Conservation (phyloP, 495 filamentous ascomycete species). For the Penicillium lagena region DNA sequence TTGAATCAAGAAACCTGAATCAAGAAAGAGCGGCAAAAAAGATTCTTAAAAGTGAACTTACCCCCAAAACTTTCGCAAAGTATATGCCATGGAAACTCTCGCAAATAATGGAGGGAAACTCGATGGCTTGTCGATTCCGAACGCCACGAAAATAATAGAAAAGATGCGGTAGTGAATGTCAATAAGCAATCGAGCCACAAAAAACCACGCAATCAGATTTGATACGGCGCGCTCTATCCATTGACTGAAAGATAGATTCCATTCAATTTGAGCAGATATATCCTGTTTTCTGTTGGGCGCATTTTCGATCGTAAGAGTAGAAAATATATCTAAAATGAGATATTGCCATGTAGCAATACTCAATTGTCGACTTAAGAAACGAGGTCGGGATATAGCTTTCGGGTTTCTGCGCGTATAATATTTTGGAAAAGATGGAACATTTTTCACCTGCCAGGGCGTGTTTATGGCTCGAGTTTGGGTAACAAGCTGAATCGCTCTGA, state of each 20-base stretch:
- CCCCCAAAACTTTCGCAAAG: slow-evolving; percentile 25
- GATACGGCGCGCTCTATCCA: slow-evolving; percentile 3
- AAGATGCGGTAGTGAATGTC: slow-evolving; percentile 8
- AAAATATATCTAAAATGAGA: slow-evolving; percentile 6
- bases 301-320: background rate
- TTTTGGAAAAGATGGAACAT: slow-evolving; percentile 5
- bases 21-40: background rate
- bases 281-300: background rate
- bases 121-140: slow-evolving; percentile 1
- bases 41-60: slow-evolving; percentile 11
- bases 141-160: slow-evolving; percentile 11
- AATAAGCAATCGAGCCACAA: slow-evolving; percentile 5
- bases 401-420: slow-evolving; percentile 3
- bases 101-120: slow-evolving; percentile 30
- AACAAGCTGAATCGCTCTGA: background rate
- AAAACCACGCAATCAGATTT: slow-evolving; percentile 6
- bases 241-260: slow-evolving; percentile 1
- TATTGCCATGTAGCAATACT: slow-evolving; percentile 13
- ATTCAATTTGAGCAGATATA: background rate
- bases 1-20: too few relatives aligned
- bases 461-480: background rate
- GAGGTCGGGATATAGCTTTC: background rate
- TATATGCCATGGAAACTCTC: slow-evolving; percentile 23
- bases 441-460: slow-evolving; percentile 15
- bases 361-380: slow-evolving; percentile 10